A percentile compares a stretch with the other conserved stretches of the same genome.
Evolutionary conservation across 495 filamentous ascomycete species (phyloP).

Genomic region (Penicillium coffeae): DNA sequence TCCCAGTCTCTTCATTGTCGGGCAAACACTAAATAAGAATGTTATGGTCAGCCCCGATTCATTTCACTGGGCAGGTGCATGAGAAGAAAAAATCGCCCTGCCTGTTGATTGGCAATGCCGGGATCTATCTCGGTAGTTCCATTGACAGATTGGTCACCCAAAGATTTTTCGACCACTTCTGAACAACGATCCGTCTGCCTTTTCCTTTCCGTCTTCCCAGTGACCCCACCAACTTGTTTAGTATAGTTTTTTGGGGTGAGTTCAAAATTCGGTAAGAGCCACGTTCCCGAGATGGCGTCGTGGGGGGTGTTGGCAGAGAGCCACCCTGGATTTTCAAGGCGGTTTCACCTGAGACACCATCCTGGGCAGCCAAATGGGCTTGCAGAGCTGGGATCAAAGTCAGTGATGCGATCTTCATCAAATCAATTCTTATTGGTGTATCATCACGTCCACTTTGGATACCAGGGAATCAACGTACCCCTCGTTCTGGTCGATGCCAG

Average conservation of each 20-base stretch:
- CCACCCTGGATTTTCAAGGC: neutral
- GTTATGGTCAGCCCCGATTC: no score
- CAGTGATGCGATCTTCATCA: neutral
- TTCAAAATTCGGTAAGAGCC: conserved; percentile 4
- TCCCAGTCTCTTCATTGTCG: neutral
- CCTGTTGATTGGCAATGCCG: neutral
- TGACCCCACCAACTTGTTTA: neutral
- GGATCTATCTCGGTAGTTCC: neutral
- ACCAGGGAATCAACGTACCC: conserved; percentile 2
- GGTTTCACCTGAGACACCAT: neutral
- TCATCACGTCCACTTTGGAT: conserved; percentile 1
- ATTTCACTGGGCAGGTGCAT: no score
- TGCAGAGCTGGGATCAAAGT: no score
- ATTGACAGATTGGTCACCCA: neutral
- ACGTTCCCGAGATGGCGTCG: neutral
- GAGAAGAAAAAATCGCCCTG: no score
- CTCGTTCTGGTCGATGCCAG: conserved; percentile 1
- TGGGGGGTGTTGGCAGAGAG: conserved; percentile 2
- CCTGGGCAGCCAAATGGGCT: neutral
- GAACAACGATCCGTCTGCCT: no score
- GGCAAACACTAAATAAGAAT: neutral
- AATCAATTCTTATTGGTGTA: neutral
- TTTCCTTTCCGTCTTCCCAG: neutral
- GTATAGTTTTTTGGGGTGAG: neutral
- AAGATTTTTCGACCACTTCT: neutral